Percentiles rank a stretch among this genome's conserved stretches.
These are phyloP conservation scores for Bidens hawaiensis DNA, from an alignment of 140 eudicot species.

Conservation along the genomic window DNA sequence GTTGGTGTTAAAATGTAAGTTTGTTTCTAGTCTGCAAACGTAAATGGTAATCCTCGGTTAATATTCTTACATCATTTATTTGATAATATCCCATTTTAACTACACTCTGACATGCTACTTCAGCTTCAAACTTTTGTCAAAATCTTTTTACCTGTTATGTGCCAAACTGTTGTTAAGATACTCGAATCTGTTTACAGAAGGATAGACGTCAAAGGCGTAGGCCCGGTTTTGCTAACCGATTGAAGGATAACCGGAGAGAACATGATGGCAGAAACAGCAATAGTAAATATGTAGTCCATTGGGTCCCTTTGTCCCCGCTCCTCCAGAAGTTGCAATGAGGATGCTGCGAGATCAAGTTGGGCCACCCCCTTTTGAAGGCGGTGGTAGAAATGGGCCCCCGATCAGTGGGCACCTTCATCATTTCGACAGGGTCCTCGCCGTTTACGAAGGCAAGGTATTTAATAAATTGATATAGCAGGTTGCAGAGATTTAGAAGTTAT, in stretches of 20 bases:
- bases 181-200: slow-evolving; percentile 43
- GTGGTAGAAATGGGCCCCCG: slow-evolving; percentile 73
- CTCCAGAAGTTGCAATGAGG: slow-evolving; percentile 98
- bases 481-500: too few species aligned
- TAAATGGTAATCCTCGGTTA: not conserved
- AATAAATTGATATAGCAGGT: too few species aligned
- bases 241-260: slow-evolving; percentile 72
- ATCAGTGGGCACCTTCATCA: slow-evolving; percentile 69
- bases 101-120: not conserved
- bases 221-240: slow-evolving; percentile 54
- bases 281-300: slow-evolving; percentile 56
- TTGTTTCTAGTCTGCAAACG: too few species aligned
- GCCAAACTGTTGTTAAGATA: slow-evolving; percentile 8
- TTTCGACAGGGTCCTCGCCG: slow-evolving; percentile 95
- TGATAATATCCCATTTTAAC: not conserved
- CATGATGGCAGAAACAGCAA: slow-evolving; percentile 50
- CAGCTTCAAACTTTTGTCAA: not conserved
- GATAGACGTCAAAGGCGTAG: slow-evolving; percentile 70
- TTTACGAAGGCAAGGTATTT: slow-evolving; percentile 75
- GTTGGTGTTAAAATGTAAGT: not conserved
- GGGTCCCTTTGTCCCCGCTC: slow-evolving; percentile 99
- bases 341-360: slow-evolving; percentile 96
- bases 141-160: slow-evolving; percentile 5
- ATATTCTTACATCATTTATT: not conserved
- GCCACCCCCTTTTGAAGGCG: slow-evolving; percentile 78